Conservation (phyloP, 306 rosid species). For the Sesbania bispinosa region DNA sequence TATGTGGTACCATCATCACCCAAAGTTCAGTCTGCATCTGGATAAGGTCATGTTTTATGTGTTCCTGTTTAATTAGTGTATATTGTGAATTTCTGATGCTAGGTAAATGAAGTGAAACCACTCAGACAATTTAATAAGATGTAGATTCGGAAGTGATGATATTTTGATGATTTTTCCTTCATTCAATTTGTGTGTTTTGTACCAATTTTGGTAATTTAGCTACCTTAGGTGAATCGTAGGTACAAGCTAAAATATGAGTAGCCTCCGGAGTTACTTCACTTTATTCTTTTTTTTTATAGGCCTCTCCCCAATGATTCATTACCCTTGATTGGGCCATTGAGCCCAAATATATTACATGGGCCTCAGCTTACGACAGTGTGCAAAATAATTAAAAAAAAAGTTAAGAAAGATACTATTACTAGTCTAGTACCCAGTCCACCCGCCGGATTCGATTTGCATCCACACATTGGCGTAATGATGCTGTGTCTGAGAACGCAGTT, state of each 20-base stretch:
- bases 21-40: constrained; percentile 20
- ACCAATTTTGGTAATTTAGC: too few species aligned
- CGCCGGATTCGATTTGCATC: too few species aligned
- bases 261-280: too few species aligned
- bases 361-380: background rate
- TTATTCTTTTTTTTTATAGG: background rate
- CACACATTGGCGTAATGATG: too few species aligned
- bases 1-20: constrained; percentile 35
- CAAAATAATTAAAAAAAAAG: background rate
- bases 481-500: constrained; percentile 28
- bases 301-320: background rate
- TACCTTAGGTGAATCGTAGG: too few species aligned
- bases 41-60: background rate
- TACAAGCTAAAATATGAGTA: too few species aligned
- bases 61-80: background rate
- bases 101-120: background rate
- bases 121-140: background rate
- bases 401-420: background rate
- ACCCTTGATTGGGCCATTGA: background rate
- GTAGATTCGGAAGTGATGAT: too few species aligned
- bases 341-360: background rate
- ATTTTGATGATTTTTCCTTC: too few species aligned
- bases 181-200: too few species aligned
- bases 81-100: too few species aligned
- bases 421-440: too few species aligned